Conservation (phyloP, 1,139 yeast species). For the Geotrichum cucujoidarum region DNA sequence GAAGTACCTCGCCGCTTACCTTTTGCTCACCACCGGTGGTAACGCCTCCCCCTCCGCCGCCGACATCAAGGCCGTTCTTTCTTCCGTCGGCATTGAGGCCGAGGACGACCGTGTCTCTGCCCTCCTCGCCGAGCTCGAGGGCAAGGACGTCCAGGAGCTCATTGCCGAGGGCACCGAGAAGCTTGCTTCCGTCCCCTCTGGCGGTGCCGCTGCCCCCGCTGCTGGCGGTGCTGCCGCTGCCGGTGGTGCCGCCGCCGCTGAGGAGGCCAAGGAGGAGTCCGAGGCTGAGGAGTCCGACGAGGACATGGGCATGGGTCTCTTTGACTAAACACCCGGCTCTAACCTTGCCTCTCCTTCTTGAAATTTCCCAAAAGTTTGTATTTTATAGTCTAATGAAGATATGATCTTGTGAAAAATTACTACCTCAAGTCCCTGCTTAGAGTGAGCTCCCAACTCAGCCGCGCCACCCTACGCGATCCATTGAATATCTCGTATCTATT, state of each 20-base stretch:
- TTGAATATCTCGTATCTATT: too few relatives aligned
- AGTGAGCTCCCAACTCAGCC: too few relatives aligned
- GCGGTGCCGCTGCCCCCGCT: slow-evolving; percentile 86
- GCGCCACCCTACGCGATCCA: too few relatives aligned
- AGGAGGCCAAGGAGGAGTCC: slow-evolving; percentile 45
- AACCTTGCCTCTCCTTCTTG: not conserved
- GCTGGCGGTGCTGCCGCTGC: slow-evolving; percentile 65
- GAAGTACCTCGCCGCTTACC: slow-evolving; percentile 49
- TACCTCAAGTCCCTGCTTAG: too few relatives aligned
- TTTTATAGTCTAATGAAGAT: slow-evolving; percentile 3
- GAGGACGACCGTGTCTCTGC: slow-evolving; percentile 83
- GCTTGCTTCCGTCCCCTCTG: slow-evolving; percentile 96
- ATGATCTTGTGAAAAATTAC: slow-evolving; percentile 1
- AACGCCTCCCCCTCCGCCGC: slow-evolving; percentile 78
- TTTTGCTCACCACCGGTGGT: slow-evolving; percentile 46
- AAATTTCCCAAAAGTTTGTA: slow-evolving; percentile 7
- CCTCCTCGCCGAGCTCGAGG: slow-evolving; percentile 87
- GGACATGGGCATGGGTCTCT: slow-evolving; percentile 46
- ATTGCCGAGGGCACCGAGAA: slow-evolving; percentile 94
- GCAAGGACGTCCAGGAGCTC: slow-evolving; percentile 87
- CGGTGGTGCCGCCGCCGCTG: slow-evolving; percentile 71
- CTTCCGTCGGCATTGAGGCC: slow-evolving; percentile 93
- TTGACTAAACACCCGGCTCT: slow-evolving; percentile 39
- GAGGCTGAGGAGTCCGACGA: slow-evolving; percentile 62
- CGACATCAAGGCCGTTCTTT: slow-evolving; percentile 82